Evolutionary conservation across 805 yeast genomes (phyloP).

Genomic region (Cyberlindnera euphorbiiphila): DNA sequence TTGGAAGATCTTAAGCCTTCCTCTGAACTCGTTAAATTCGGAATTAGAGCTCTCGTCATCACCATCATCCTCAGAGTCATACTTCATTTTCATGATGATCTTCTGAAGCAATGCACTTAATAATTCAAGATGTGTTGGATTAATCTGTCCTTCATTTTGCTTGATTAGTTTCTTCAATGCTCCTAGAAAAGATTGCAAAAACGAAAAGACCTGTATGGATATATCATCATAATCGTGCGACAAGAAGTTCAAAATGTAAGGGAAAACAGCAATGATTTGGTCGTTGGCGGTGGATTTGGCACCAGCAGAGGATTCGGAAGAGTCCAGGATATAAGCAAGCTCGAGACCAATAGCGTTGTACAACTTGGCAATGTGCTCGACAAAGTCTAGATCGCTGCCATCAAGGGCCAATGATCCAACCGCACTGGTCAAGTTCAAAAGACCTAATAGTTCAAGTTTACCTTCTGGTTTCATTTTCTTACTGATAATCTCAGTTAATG

Average conservation of each 20-base stretch:
- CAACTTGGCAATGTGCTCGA: slow-evolving; percentile 73
- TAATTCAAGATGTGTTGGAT: slow-evolving; percentile 43
- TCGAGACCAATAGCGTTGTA: slow-evolving; percentile 74
- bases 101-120: slow-evolving; percentile 62
- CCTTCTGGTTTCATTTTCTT: slow-evolving; percentile 76
- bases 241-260: slow-evolving; percentile 66
- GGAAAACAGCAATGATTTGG: slow-evolving; percentile 62
- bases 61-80: slow-evolving; percentile 71
- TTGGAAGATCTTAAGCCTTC: slow-evolving; percentile 71
- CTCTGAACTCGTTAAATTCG: slow-evolving; percentile 77
- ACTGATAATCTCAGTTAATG: slow-evolving; percentile 61
- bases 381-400: slow-evolving; percentile 58
- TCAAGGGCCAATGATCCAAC: slow-evolving; percentile 38
- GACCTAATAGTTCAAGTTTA: slow-evolving; percentile 57
- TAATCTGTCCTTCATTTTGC: slow-evolving; percentile 36
- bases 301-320: slow-evolving; percentile 39
- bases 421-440: slow-evolving; percentile 62
- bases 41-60: slow-evolving; percentile 71
- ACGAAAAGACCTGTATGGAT: slow-evolving; percentile 76
- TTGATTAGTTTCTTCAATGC: slow-evolving; percentile 56
- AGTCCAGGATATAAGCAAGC: slow-evolving; percentile 63
- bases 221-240: slow-evolving; percentile 87
- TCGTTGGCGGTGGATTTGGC: slow-evolving; percentile 38
- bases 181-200: slow-evolving; percentile 68
- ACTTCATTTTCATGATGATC: slow-evolving; percentile 73